phyloP scores from a whole-genome alignment of 208 protist species.

The Wallacemonas sp. region DNA sequence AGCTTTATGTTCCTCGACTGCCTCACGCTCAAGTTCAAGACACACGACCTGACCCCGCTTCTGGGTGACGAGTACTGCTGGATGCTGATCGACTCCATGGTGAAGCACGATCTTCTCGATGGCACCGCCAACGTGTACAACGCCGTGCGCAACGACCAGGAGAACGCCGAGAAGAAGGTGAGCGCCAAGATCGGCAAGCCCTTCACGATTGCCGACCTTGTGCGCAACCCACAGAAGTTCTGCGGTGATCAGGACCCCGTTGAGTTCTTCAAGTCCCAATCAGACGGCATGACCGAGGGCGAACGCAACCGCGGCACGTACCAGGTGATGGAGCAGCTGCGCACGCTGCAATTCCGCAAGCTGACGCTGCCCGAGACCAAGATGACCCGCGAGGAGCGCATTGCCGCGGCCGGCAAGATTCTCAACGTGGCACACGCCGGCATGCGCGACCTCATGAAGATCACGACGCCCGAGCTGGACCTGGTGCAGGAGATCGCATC shows the following conservation, averaged over 20 bases:
- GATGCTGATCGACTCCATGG: constrained; percentile 77
- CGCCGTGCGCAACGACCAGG: constrained; percentile 63
- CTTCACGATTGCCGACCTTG: constrained; percentile 67
- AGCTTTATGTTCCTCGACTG: constrained; percentile 89
- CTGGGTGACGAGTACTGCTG: constrained; percentile 58
- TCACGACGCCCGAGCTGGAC: constrained; percentile 83
- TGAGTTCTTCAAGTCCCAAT: constrained; percentile 45
- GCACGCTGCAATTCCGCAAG: constrained; percentile 59
- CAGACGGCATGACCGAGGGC: constrained; percentile 35
- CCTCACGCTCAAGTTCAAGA: constrained; percentile 49
- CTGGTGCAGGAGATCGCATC: constrained; percentile 65
- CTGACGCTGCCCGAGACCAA: constrained; percentile 27
- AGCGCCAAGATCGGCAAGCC: constrained; percentile 37
- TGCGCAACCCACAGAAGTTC: constrained; percentile 59
- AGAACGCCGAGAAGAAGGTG: constrained; percentile 69
- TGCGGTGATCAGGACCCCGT: constrained; percentile 43
- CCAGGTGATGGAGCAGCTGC: constrained; percentile 71
- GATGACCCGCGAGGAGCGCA: constrained; percentile 48
- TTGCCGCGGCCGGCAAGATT: constrained; percentile 48
- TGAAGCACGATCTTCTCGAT: constrained; percentile 65
- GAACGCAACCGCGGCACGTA: constrained; percentile 71
- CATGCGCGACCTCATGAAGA: constrained; percentile 73
- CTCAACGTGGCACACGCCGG: constrained; percentile 69
- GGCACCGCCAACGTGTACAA: constrained; percentile 62
- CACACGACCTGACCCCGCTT: constrained; percentile 47